Percentiles rank a stretch among this genome's conserved stretches.
These are phyloP conservation scores for button mushroom (Agaricus bisporus) DNA, from an alignment of 768 basidiomycete genomes.

Conservation along the genomic window DNA sequence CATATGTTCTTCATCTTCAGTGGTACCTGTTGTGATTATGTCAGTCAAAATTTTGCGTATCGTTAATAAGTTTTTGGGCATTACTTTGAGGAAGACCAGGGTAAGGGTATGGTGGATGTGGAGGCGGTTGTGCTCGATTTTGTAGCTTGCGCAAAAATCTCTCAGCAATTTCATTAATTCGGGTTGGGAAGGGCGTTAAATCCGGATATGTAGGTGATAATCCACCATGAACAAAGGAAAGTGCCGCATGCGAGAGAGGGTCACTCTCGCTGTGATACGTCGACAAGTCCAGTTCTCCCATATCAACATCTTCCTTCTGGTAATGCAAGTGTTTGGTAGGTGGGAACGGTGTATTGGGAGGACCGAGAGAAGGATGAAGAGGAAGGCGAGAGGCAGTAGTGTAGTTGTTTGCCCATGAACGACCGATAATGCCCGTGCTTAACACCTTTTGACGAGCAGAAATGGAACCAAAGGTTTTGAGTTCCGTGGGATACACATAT, in stretches of 20 bases:
- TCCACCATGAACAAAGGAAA: slow-evolving; percentile 94
- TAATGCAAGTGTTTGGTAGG: slow-evolving; percentile 21
- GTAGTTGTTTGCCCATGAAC: slow-evolving; percentile 83
- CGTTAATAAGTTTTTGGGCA: not conserved
- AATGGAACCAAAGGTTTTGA: slow-evolving; percentile 74
- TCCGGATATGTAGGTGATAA: slow-evolving; percentile 70
- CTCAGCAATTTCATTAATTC: slow-evolving; percentile 71
- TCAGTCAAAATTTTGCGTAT: not conserved
- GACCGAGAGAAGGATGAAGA: slow-evolving; percentile 63
- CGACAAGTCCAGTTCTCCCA: slow-evolving; percentile 12
- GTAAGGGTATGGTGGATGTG: slow-evolving; percentile 77
- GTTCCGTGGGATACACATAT: slow-evolving; percentile 81
- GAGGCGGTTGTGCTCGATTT: slow-evolving; percentile 57
- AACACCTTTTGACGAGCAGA: slow-evolving; percentile 68
- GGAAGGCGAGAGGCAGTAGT: slow-evolving; percentile 78
- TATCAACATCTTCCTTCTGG: slow-evolving; percentile 22
- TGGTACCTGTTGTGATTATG: slow-evolving; percentile 33
- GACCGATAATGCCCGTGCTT: slow-evolving; percentile 70
- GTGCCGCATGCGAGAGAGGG: slow-evolving; percentile 68
- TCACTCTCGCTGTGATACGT: slow-evolving; percentile 23
- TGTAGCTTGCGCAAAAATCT: slow-evolving; percentile 71
- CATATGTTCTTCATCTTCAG: slow-evolving; percentile 59
- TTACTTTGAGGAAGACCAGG: slow-evolving; percentile 57
- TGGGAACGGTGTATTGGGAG: slow-evolving; percentile 58
- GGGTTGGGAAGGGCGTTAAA: slow-evolving; percentile 76